Evolutionary conservation across 2,329 filamentous ascomycete genomes (phyloP).

Genomic region (Zymoseptoria ardabiliae): DNA sequence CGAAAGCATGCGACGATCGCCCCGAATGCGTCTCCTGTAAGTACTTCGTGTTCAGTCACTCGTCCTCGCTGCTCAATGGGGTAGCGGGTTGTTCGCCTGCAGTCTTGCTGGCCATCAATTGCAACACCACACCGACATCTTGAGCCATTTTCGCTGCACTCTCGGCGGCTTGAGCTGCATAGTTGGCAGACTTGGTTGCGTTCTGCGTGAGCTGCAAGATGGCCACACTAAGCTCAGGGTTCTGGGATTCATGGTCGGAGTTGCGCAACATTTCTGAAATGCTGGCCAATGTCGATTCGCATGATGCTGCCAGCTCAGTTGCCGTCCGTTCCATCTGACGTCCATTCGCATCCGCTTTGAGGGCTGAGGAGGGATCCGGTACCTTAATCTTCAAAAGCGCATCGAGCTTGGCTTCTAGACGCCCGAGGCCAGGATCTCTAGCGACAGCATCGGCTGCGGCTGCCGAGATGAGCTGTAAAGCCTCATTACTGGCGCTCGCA

Average conservation of each 20-base stretch:
- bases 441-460: slow-evolving; percentile 8
- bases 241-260: slow-evolving; percentile 4
- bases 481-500: not conserved
- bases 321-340: not conserved
- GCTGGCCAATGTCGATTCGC: slow-evolving; percentile 4
- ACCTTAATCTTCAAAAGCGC: slow-evolving; percentile 1
- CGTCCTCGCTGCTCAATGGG: not conserved
- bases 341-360: not conserved
- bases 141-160: slow-evolving; percentile 5
- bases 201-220: slow-evolving; percentile 5
- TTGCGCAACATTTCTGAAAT: slow-evolving; percentile 7
- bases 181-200: slow-evolving; percentile 8
- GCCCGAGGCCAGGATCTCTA: slow-evolving; percentile 8
- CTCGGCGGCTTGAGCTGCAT: slow-evolving; percentile 6
- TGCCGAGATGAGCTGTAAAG: slow-evolving; percentile 5
- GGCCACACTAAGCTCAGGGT: slow-evolving; percentile 8
- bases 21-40: not conserved
- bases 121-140: slow-evolving; percentile 2
- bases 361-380: not conserved
- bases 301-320: slow-evolving; percentile 3
- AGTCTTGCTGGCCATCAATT: not conserved
- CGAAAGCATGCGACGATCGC: not conserved
- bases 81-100: not conserved
- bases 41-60: not conserved
- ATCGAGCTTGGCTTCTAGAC: slow-evolving; percentile 12